Base-by-base conservation (phyloP, 768 basidiomycete species). In the Termitomyces sp. region DNA sequence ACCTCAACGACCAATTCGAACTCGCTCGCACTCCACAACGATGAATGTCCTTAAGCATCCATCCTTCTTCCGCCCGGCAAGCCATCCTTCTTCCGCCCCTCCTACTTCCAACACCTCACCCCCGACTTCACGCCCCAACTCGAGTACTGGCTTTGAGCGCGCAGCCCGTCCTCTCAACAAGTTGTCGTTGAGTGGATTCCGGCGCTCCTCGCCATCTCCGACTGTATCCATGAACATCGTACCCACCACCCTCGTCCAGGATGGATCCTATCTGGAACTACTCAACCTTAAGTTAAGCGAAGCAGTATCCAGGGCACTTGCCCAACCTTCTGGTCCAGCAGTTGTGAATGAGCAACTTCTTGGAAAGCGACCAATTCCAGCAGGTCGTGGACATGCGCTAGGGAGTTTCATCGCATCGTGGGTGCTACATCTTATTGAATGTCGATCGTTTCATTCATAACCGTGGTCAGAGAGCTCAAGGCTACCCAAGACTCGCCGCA, bases 271-370 rank as follows among this genome's bases (percentile, higher is more conserved):
- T 70, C 75, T 91, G 53, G 86, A 91, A 66, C 81, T 84, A 56
- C 80, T 92, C 45, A 78, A 85, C 62, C 75, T 91, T 54, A 90
- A 87, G 66, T 75, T 93, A 45, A 90, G 86, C 64, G 91, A 93
- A 69, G 89, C 87, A 0, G 87, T 90, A 14, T 87, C 88, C 54
- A 89, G 81, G 70, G 85, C 89, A 3, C 75, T 92, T 50, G 76
- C 80, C 21, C 86, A 86, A 61, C 86, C 89, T 14, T 64, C 75
- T 2, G 83, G 84, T 28, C 75, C 84, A 21, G 77, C 78, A 17
- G 62, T 70, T 47, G 68, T 75, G 11, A 70, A 68, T 54, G 89
- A 90, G 58, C 68, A 77, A 41, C 67, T 89, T n/a, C 72, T 73
- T 44, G 89, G 89, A 28, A 87, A 80, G 63, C 80, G 83, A 37